phyloP scores from a whole-genome alignment of 2,329 filamentous ascomycete genomes.

The Stemphylium beticola region DNA sequence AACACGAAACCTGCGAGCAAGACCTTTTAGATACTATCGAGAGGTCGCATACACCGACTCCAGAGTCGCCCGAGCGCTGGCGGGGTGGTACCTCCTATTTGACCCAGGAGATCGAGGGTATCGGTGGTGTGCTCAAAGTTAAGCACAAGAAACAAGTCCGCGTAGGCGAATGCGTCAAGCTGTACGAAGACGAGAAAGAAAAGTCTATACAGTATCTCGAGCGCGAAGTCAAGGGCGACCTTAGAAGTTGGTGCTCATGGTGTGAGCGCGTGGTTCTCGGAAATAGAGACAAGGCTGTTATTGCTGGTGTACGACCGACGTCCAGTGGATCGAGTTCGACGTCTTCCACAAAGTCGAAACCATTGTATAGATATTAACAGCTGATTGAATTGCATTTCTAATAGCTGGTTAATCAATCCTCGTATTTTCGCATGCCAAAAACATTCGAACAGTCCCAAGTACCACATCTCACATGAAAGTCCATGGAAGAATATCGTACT shows the following conservation, averaged over 20 bases:
- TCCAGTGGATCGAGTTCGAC: slow-evolving; percentile 29
- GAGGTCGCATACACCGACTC: slow-evolving; percentile 30
- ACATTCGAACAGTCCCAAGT: too few species aligned
- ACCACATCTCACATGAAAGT: too few species aligned
- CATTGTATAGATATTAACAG: slow-evolving; percentile 6
- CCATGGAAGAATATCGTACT: too few species aligned
- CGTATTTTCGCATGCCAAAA: background rate
- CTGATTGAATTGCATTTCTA: background rate
- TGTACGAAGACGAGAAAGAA: slow-evolving; percentile 70
- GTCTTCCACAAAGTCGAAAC: slow-evolving; percentile 11
- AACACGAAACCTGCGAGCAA: slow-evolving; percentile 85
- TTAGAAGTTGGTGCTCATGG: slow-evolving; percentile 91
- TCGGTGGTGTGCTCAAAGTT: slow-evolving; percentile 85
- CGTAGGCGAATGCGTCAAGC: slow-evolving; percentile 83
- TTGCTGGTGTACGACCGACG: slow-evolving; percentile 18
- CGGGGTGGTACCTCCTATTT: slow-evolving; percentile 75
- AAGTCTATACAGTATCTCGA: slow-evolving; percentile 64
- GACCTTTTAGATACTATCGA: slow-evolving; percentile 66
- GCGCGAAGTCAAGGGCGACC: slow-evolving; percentile 70
- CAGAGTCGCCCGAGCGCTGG: slow-evolving; percentile 52
- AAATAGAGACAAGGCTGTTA: slow-evolving; percentile 50
- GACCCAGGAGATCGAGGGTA: slow-evolving; percentile 87
- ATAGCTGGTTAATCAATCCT: background rate
- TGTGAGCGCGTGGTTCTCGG: slow-evolving; percentile 78
- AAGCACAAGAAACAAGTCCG: slow-evolving; percentile 83